Base-by-base conservation (phyloP, 208 protist species). In the Lotmaria passim region DNA sequence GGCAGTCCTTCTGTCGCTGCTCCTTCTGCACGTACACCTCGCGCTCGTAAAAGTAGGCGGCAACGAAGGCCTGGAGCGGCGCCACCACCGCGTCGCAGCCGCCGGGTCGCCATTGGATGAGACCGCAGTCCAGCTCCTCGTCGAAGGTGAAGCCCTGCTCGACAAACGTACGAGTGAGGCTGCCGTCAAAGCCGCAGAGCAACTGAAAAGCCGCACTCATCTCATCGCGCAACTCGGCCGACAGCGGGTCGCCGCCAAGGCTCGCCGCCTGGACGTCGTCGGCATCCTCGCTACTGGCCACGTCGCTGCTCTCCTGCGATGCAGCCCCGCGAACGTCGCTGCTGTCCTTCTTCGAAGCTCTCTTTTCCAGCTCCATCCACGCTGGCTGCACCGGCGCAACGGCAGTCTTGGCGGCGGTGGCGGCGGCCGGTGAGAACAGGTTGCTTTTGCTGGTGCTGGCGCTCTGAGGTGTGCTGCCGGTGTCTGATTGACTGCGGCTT, bases 111-210 rank as follows among this genome's bases (percentile, higher is more conserved):
- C 79, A 81, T 74, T 94, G 88, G 21, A 91, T 66, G 34, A 96
- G 83, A 1, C 73, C 80, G 58, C 86, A 93, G 43, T 89, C 81
- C 11, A 89, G 64, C 3, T 75, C 57, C 24, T 83, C 65, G 58
- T 86, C 80, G 67, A 93, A 96, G 36, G 52, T 50, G 57, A 94
- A 90, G 33, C 91, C 91, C 53, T 94, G 89, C 59, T 82, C 59
- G 12, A 90, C 36, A 64, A 93, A 87, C 0, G 75, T 67, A 19
- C 30, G 57, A 7, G 70, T 51, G 30, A 77, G 74, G 33, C 34
- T 12, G 26, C 51, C 62, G 19, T 67, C 73, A 56, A 62, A 72
- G 38, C 81, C 81, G 39, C 75, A 82, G n/a, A 93, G 69, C 6
- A 87, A 48, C 24, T 75, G 64, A 30, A 79, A 85, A 14, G 81